Conservation (phyloP, 176 grass and related monocot species). For the Zea luxurians region DNA sequence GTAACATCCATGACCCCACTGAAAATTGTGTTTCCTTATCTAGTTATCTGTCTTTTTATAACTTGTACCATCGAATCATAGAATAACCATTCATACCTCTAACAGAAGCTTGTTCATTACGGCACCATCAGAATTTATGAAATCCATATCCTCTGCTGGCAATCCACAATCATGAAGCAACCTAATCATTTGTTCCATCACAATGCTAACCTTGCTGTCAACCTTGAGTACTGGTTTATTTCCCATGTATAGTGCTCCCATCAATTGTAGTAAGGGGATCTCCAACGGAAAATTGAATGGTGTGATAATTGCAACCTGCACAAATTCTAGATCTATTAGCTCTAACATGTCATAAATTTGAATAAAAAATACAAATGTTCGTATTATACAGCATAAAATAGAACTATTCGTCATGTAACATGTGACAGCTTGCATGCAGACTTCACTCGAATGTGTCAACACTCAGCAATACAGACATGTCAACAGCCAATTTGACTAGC, state of each 20-base stretch:
- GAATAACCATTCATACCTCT: slow-evolving; percentile 53
- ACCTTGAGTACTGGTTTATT: slow-evolving; percentile 98
- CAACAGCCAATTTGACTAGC: slow-evolving; percentile 6
- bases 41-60: slow-evolving; percentile 31
- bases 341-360: slow-evolving; percentile 19
- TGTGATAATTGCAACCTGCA: slow-evolving; percentile 93
- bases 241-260: slow-evolving; percentile 98
- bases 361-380: slow-evolving; percentile 5
- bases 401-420: slow-evolving; percentile 11
- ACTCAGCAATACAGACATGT: not conserved
- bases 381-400: not conserved
- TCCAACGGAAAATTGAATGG: slow-evolving; percentile 98
- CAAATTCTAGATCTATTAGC: slow-evolving; percentile 35
- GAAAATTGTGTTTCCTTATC: slow-evolving; percentile 6
- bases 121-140: slow-evolving; percentile 94
- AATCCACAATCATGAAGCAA: slow-evolving; percentile 88
- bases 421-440: not conserved
- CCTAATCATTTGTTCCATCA: slow-evolving; percentile 97
- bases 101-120: slow-evolving; percentile 90
- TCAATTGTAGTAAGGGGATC: slow-evolving; percentile 88
- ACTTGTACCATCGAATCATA: not conserved
- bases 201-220: slow-evolving; percentile 99
- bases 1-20: not conserved
- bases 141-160: slow-evolving; percentile 80
- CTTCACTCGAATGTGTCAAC: not conserved